Conservation (phyloP, 257 asterid genomes). For the Plantago elongata region DNA sequence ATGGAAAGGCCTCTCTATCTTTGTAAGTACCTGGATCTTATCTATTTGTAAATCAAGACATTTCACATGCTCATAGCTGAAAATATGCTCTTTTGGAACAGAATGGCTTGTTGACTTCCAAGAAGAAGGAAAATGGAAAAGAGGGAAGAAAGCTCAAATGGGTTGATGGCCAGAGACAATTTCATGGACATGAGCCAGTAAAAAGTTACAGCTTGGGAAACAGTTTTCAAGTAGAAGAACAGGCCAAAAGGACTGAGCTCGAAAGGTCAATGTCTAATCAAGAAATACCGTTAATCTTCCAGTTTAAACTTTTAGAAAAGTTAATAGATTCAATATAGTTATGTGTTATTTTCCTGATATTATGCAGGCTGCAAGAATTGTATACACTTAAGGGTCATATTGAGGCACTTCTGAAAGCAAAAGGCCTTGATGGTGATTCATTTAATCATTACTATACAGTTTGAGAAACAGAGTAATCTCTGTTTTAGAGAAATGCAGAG, state of each 20-base stretch:
- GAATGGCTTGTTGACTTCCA: neutral
- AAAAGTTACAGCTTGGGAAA: conserved; percentile 1
- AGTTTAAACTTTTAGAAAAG: neutral
- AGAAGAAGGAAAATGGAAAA: neutral
- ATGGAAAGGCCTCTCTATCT: conserved; percentile 13
- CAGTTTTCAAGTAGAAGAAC: neutral
- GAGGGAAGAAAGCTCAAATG: conserved; percentile 4
- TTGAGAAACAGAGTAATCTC: too few relatives aligned
- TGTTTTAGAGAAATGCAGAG: too few relatives aligned
- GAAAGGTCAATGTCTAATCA: conserved; percentile 1
- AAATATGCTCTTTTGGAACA: neutral
- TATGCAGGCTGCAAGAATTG: neutral
- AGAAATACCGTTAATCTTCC: neutral
- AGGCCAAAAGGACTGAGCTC: neutral
- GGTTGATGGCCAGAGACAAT: conserved; percentile 2
- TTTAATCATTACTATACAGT: neutral
- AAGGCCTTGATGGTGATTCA: conserved; percentile 3
- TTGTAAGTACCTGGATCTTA: conserved; percentile 1
- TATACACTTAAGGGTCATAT: neutral
- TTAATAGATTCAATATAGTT: neutral
- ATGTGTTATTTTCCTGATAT: neutral
- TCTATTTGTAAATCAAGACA: too few relatives aligned
- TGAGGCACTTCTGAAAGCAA: conserved; percentile 1
- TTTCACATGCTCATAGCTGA: neutral
- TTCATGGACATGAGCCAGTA: conserved; percentile 1